Evolutionary conservation across 2,329 filamentous ascomycete genomes (phyloP).

Genomic region (Phyllosticta capitalensis): DNA sequence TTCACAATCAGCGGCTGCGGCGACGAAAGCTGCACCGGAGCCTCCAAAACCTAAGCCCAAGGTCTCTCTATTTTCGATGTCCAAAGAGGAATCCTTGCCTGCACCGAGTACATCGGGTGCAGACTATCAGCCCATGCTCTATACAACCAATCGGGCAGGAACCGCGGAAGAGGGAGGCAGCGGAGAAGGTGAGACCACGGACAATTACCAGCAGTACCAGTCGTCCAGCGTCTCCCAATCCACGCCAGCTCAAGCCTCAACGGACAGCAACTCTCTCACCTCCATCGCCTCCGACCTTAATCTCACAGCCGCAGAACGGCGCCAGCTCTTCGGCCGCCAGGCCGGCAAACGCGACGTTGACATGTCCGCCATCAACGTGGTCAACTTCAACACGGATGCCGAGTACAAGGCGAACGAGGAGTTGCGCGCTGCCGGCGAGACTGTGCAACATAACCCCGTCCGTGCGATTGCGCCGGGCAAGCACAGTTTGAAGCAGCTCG

Average conservation of each 20-base stretch:
- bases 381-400: constrained; percentile 80
- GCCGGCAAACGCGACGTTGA: constrained; percentile 33
- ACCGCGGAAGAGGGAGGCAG: neutral
- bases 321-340: constrained; percentile 75
- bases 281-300: constrained; percentile 69
- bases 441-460: constrained; percentile 68
- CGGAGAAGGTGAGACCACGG: neutral
- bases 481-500: constrained; percentile 78
- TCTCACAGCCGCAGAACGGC: constrained; percentile 63
- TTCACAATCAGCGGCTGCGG: neutral
- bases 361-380: constrained; percentile 52
- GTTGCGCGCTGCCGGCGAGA: constrained; percentile 59
- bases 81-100: constrained; percentile 29
- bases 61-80: constrained; percentile 61
- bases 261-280: constrained; percentile 46
- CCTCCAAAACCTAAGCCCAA: constrained; percentile 39
- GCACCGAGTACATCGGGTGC: constrained; percentile 14
- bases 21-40: neutral
- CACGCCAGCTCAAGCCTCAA: neutral
- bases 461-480: constrained; percentile 77
- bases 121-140: constrained; percentile 31
- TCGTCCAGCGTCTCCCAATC: constrained; percentile 25
- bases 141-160: constrained; percentile 11
- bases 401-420: constrained; percentile 83
- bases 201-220: neutral